Evolutionary conservation across 2,329 filamentous ascomycete genomes (phyloP).

Genomic region (Ceratocystiopsis brevicomis): DNA sequence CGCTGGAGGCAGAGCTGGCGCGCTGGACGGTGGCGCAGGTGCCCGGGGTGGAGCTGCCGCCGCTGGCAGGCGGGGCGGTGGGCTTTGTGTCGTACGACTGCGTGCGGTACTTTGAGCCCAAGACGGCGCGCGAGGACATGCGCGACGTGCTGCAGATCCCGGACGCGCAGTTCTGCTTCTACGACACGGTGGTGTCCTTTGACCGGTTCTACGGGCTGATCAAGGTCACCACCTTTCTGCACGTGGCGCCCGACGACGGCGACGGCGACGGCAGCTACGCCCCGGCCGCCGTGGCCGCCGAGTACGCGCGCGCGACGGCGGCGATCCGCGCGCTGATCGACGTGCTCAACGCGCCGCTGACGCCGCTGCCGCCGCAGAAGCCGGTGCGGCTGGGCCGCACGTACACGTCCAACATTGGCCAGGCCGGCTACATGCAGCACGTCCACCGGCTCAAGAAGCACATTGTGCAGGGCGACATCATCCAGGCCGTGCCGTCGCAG

Average conservation of each 20-base stretch:
- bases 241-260: conserved; percentile 32
- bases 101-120: conserved; percentile 74
- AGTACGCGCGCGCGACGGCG: conserved; percentile 49
- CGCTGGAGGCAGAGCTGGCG: conserved; percentile 62
- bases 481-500: conserved; percentile 92
- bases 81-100: conserved; percentile 97
- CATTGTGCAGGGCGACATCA: conserved; percentile 83
- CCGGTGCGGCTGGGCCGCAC: conserved; percentile 55
- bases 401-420: conserved; percentile 85
- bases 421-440: conserved; percentile 73
- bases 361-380: conserved; percentile 57
- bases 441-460: conserved; percentile 75
- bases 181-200: conserved; percentile 83
- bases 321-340: conserved; percentile 49
- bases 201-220: conserved; percentile 87
- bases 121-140: conserved; percentile 62
- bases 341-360: conserved; percentile 54
- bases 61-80: conserved; percentile 78
- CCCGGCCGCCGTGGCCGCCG: conserved; percentile 31
- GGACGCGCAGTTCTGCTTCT: conserved; percentile 93
- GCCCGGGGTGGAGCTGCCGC: conserved; percentile 64
- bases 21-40: conserved; percentile 65
- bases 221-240: conserved; percentile 83
- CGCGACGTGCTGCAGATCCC: conserved; percentile 78
- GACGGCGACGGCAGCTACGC: conserved; percentile 4